These are phyloP conservation scores for Phytophthora niederhauseri DNA, from an alignment of 352 stramenopile genomes.

Conservation along the genomic window DNA sequence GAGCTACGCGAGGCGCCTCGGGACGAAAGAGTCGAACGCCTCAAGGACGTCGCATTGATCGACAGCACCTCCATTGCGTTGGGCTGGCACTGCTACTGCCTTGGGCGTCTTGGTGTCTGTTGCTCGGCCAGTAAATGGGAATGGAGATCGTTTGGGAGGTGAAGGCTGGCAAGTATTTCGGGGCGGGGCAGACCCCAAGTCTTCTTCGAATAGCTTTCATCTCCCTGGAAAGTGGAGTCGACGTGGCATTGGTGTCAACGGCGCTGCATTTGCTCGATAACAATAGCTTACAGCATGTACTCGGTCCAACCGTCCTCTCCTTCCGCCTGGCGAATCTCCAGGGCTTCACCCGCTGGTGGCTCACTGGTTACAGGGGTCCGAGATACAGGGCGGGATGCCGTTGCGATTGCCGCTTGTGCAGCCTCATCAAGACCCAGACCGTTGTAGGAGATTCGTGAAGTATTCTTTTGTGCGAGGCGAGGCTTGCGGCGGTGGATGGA, in stretches of 20 bases:
- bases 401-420: not conserved
- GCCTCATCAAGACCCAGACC: constrained; percentile 12
- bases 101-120: no score
- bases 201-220: constrained; percentile 16
- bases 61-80: constrained; percentile 41
- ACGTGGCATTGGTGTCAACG: not conserved
- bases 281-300: constrained; percentile 14
- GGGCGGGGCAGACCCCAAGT: no score
- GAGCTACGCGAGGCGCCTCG: constrained; percentile 36
- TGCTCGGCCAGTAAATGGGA: no score
- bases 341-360: not conserved
- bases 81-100: no score
- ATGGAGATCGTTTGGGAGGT: no score
- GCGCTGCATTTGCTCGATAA: not conserved
- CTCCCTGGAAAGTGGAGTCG: not conserved
- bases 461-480: constrained; percentile 19
- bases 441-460: constrained; percentile 50
- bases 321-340: constrained; percentile 6
- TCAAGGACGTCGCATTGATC: constrained; percentile 40
- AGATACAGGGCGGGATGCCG: not conserved
- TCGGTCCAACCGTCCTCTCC: constrained; percentile 14
- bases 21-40: constrained; percentile 46
- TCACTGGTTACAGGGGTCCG: not conserved
- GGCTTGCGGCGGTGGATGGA: constrained; percentile 35
- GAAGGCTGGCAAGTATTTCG: no score